Conservation (phyloP, 2,329 filamentous ascomycete species). For the Gyromitra esculenta region DNA sequence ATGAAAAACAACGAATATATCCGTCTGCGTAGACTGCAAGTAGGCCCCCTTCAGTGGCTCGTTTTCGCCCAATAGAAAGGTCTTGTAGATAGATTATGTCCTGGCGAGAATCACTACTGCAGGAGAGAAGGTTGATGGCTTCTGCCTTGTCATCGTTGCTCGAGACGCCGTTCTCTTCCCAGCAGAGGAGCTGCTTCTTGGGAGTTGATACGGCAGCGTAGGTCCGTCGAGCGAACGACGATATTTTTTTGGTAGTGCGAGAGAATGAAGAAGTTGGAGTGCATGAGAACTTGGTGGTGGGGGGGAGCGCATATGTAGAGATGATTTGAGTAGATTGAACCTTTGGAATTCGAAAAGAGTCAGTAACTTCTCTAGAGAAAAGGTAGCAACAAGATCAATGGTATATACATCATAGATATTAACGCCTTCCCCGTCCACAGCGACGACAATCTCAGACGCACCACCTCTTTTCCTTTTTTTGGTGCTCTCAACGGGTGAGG, state of each 20-base stretch:
- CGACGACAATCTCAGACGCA: constrained; percentile 50
- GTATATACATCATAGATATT: constrained; percentile 55
- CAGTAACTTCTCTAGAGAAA: not conserved
- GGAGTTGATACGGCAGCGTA: constrained; percentile 53
- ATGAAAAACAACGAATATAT: constrained; percentile 49
- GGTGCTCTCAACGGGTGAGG: constrained; percentile 51
- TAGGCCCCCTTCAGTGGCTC: constrained; percentile 31
- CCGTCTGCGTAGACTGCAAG: constrained; percentile 53
- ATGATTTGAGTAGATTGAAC: constrained; percentile 50
- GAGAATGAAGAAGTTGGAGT: constrained; percentile 46
- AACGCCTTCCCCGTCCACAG: constrained; percentile 55
- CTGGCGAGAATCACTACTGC: constrained; percentile 32
- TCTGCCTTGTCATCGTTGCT: constrained; percentile 39
- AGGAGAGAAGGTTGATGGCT: constrained; percentile 37
- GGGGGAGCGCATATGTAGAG: constrained; percentile 54
- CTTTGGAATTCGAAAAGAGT: constrained; percentile 25
- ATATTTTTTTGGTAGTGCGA: constrained; percentile 15
- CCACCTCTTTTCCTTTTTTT: constrained; percentile 52
- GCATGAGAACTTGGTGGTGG: constrained; percentile 55
- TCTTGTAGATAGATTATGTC: constrained; percentile 53
- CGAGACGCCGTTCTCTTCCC: constrained; percentile 50
- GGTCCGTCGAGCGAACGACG: constrained; percentile 43
- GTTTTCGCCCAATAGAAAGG: constrained; percentile 34
- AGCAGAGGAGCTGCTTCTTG: constrained; percentile 53
- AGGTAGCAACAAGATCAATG: constrained; percentile 19